Evolutionary conservation across 2,329 filamentous ascomycete genomes (phyloP).

Genomic region (Cyphellophora attinorum): DNA sequence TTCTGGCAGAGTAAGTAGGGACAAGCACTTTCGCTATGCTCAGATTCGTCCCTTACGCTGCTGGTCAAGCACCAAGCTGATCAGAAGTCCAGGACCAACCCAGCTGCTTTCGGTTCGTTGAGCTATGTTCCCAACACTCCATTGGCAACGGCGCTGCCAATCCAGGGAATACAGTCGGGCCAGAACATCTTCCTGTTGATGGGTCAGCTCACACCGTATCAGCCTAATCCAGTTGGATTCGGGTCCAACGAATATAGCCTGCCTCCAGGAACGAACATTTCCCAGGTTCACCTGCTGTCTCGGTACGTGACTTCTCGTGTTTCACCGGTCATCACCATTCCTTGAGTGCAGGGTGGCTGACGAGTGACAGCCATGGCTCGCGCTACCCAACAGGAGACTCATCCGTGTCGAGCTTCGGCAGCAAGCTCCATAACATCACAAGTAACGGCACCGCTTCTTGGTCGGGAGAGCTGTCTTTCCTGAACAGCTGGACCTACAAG

Average conservation of each 20-base stretch:
- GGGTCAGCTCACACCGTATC: constrained; percentile 61
- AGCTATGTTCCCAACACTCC: constrained; percentile 61
- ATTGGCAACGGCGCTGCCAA: constrained; percentile 61
- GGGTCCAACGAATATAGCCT: constrained; percentile 60
- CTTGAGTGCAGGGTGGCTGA: constrained; percentile 63
- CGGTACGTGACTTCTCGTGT: too few species aligned
- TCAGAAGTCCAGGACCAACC: constrained; percentile 59
- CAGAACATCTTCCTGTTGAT: constrained; percentile 62
- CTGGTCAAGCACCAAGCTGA: too few species aligned
- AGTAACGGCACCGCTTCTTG: constrained; percentile 43
- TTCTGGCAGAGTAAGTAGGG: too few species aligned
- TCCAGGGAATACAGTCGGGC: constrained; percentile 48
- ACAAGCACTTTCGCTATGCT: too few species aligned
- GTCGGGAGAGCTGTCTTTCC: constrained; percentile 52
- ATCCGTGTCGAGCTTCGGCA: constrained; percentile 45
- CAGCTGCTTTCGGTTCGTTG: constrained; percentile 51
- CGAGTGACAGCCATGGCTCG: constrained; percentile 62
- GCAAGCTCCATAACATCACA: constrained; percentile 47
- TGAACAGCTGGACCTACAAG: constrained; percentile 59
- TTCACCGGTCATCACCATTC: constrained; percentile 56
- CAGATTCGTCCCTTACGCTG: too few species aligned
- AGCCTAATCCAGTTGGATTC: constrained; percentile 58
- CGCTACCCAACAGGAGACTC: constrained; percentile 59
- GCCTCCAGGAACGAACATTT: constrained; percentile 56
- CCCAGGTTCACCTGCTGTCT: constrained; percentile 64